Evolutionary conservation across 257 asterid genomes (phyloP).

Genomic region (Anisodus tanguticus): DNA sequence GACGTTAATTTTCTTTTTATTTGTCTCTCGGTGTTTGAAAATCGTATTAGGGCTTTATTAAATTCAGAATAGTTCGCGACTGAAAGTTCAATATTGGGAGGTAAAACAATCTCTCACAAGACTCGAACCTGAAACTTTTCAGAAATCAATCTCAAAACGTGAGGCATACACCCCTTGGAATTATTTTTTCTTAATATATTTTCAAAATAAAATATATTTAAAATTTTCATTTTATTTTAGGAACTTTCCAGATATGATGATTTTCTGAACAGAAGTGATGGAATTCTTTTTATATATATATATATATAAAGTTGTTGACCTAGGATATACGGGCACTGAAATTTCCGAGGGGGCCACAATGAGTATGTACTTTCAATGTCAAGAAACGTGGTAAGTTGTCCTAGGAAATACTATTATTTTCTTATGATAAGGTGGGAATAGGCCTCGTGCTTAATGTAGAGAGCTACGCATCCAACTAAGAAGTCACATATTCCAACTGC

Average conservation of each 20-base stretch:
- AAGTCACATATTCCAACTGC: neutral
- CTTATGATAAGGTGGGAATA: neutral
- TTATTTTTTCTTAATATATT: too few relatives aligned
- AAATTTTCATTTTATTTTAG: too few relatives aligned
- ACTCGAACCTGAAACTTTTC: too few relatives aligned
- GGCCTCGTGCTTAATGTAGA: neutral
- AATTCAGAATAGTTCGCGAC: too few relatives aligned
- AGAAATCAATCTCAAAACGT: neutral
- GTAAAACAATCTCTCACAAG: too few relatives aligned
- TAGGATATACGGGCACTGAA: neutral
- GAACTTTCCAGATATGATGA: neutral
- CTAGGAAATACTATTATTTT: conserved; percentile 7
- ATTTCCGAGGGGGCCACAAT: neutral
- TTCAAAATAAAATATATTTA: too few relatives aligned
- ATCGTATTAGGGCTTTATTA: too few relatives aligned
- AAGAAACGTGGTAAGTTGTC: conserved; percentile 20
- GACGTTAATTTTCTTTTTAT: too few relatives aligned
- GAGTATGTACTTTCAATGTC: neutral
- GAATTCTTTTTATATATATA: neutral
- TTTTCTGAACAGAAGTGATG: neutral
- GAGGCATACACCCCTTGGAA: too few relatives aligned
- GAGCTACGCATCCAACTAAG: neutral
- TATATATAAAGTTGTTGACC: neutral
- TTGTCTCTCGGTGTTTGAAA: too few relatives aligned
- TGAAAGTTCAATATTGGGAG: too few relatives aligned